Evolutionary conservation across 352 stramenopile species (phyloP).

Genomic region (Phytophthora syringae): DNA sequence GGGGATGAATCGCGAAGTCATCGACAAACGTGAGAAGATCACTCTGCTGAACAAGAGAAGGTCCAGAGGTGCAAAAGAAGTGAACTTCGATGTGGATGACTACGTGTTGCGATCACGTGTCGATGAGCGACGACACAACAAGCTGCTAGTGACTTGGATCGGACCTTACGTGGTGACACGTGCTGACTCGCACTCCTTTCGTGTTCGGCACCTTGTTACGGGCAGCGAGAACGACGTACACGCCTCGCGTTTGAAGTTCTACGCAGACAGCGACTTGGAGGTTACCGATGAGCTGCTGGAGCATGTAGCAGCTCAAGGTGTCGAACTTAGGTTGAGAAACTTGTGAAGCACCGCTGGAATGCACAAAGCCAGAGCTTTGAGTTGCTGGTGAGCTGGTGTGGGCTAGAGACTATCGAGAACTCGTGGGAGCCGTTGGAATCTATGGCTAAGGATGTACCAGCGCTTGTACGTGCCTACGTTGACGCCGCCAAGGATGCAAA

Average conservation of each 20-base stretch:
- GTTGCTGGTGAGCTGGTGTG: slow-evolving; percentile 11
- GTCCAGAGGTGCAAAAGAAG: neutral
- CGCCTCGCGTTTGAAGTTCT: slow-evolving; percentile 14
- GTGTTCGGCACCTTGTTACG: neutral
- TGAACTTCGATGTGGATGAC: neutral
- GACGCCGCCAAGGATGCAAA: neutral
- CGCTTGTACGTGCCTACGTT: neutral
- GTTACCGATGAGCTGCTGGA: slow-evolving; percentile 16
- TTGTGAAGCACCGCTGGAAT: slow-evolving; percentile 13
- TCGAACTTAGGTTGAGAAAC: slow-evolving; percentile 6
- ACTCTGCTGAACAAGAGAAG: slow-evolving; percentile 12
- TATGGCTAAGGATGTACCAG: neutral
- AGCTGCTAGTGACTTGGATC: neutral
- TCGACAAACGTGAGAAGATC: slow-evolving; percentile 8
- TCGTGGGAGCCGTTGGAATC: slow-evolving; percentile 10
- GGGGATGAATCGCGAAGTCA: slow-evolving; percentile 1
- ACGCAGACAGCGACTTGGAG: slow-evolving; percentile 9
- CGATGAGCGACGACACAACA: neutral
- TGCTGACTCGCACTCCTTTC: neutral
- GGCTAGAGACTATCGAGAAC: slow-evolving; percentile 11
- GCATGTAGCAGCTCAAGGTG: slow-evolving; percentile 11
- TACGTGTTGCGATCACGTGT: neutral
- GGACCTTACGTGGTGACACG: neutral
- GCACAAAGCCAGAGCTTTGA: slow-evolving; percentile 4
- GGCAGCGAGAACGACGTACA: slow-evolving; percentile 12